A percentile compares a stretch with the other conserved stretches of the same genome.
Evolutionary conservation across 2,329 filamentous ascomycete genomes (phyloP).

Genomic region (Clathrospora elynae): DNA sequence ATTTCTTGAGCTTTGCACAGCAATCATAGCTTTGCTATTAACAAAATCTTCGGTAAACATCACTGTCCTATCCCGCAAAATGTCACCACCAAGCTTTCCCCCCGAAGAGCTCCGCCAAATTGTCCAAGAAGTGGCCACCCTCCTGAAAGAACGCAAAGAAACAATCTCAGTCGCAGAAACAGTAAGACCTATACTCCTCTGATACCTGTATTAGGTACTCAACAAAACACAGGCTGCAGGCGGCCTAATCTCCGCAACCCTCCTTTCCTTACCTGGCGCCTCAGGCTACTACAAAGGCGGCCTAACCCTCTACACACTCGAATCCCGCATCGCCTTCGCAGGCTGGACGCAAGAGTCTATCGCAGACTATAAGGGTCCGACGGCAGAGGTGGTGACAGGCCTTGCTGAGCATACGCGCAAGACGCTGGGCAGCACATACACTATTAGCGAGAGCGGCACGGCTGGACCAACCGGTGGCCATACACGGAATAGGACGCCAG

Average conservation of each 20-base stretch:
- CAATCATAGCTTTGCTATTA: too few species aligned
- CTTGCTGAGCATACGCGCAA: conserved; percentile 62
- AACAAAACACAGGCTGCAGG: conserved; percentile 58
- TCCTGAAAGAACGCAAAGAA: conserved; percentile 61
- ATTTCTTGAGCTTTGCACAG: too few species aligned
- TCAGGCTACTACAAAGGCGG: conserved; percentile 65
- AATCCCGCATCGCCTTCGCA: conserved; percentile 62
- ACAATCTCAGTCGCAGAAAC: conserved; percentile 67
- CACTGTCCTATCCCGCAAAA: conserved; percentile 16
- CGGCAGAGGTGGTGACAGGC: conserved; percentile 60
- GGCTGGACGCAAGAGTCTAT: conserved; percentile 64
- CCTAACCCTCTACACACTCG: conserved; percentile 66
- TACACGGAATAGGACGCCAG: conserved; percentile 63
- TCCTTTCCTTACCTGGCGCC: conserved; percentile 65
- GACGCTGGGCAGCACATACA: conserved; percentile 63
- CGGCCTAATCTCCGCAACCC: conserved; percentile 63
- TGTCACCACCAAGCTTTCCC: conserved; percentile 47
- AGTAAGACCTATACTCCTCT: conserved; percentile 42
- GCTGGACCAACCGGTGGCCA: conserved; percentile 65
- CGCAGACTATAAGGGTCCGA: conserved; percentile 64
- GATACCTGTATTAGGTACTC: neutral
- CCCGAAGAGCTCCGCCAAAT: conserved; percentile 51
- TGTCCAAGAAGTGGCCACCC: conserved; percentile 56
- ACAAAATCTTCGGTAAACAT: too few species aligned
- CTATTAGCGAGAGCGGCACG: conserved; percentile 64